These are phyloP conservation scores for maize (Zea mays) DNA, from an alignment of 176 grass and related monocot genomes.

Conservation along the genomic window Zm-B73-REFERENCE-NAM-5.0 NC_050099.1:160328001-160328500, in stretches of 20 bases:
- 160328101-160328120: slow-evolving; percentile 21
- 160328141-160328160: neutral
- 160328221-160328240: neutral
- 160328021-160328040: slow-evolving; percentile 3
- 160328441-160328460: neutral
- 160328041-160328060: slow-evolving; percentile 1
- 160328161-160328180: neutral
- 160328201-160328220: neutral
- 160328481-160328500: slow-evolving; percentile 31
- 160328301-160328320: slow-evolving; percentile 6
- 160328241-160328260: neutral
- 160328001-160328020: slow-evolving; percentile 13
- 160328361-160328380: no score
- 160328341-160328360: neutral
- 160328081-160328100: neutral
- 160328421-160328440: slow-evolving; percentile 9
- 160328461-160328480: slow-evolving; percentile 13
- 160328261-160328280: neutral
- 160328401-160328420: slow-evolving; percentile 26
- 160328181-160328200: neutral
- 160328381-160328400: neutral
- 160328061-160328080: slow-evolving; percentile 14
- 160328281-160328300: neutral
- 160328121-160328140: slow-evolving; percentile 34
- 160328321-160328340: slow-evolving; percentile 11